These are phyloP conservation scores for Phyllosticta capitalensis DNA, from an alignment of 2,329 filamentous ascomycete species.

Conservation along the genomic window DNA sequence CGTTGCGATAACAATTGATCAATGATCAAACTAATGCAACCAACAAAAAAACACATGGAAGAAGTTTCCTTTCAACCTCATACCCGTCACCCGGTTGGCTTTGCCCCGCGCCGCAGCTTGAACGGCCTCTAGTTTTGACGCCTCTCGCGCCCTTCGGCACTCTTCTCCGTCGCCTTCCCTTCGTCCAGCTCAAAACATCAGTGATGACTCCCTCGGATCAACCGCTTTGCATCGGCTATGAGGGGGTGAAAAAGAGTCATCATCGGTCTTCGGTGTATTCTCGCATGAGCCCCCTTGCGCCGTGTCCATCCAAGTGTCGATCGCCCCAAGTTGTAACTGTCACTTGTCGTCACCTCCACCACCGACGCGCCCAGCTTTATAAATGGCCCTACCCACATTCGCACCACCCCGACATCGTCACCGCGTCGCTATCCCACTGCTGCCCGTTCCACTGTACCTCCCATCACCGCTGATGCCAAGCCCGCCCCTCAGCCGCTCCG, in stretches of 20 bases:
- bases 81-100: not conserved
- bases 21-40: not conserved
- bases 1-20: not conserved
- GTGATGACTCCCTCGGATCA: conserved; percentile 1
- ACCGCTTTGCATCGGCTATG: conserved; percentile 7
- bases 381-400: conserved; percentile 3
- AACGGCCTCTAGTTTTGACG: not conserved
- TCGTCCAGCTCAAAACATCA: not conserved
- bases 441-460: not conserved
- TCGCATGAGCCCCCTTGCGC: not conserved
- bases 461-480: not conserved
- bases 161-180: not conserved
- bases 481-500: not conserved
- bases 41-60: not conserved
- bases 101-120: not conserved
- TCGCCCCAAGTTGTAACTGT: not conserved
- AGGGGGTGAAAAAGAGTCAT: not conserved
- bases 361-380: not conserved
- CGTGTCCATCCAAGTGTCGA: not conserved
- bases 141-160: not conserved
- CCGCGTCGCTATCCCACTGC: not conserved
- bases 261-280: conserved; percentile 2
- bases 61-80: not conserved
- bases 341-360: not conserved
- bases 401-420: not conserved